Base-by-base conservation (phyloP, 495 filamentous ascomycete genomes). In the Penicillium lividum region DNA sequence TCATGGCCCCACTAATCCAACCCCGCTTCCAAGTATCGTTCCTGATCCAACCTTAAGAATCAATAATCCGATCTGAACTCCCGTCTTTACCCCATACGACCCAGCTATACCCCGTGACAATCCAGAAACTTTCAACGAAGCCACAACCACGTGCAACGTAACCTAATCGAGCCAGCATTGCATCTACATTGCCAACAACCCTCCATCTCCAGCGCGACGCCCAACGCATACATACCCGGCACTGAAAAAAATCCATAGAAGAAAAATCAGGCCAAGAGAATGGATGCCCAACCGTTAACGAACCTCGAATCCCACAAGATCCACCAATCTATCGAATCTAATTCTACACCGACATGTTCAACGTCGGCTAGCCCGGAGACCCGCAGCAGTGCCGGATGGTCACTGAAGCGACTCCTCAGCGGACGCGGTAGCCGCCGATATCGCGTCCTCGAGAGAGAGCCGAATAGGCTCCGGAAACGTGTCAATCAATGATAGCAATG, bases 381-480 rank as follows among this genome's bases (percentile, higher is more conserved):
- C 45, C 59, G 33, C 43, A 28, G 28, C 42, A 52, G 43, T 38
- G 22, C 53, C 30, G 66, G 70, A 29, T 77, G 76, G 75, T 77
- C 74, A 5, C 58, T 79, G 53, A 71, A 68, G 52, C 68, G 71
- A 54, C 63, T 78, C n/a, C 60, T 79, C 44, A 71, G 68, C 44
- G 65, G 72, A 43, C 71, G 71, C 51, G 60, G 68, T 45, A 77
- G 69, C 56, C 66, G 69, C 46, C 66, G 70, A 50, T 79, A 79
- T 70, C 65, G 68, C 10, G 65, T 77, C 18, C 59, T 79, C 45
- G 76, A 80, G 51, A 63, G 73, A 62, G 72, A 79, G 62, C 72
- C 77, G 52, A 78, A 79, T 62, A 68, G 77, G 40, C 61, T 77
- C 59, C 58, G 78, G 59, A 75, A 74, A 67, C 71, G 75, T 46